Evolutionary conservation across 345 rosid species (phyloP).

Genomic region (Citrus mangshanensis): DNA sequence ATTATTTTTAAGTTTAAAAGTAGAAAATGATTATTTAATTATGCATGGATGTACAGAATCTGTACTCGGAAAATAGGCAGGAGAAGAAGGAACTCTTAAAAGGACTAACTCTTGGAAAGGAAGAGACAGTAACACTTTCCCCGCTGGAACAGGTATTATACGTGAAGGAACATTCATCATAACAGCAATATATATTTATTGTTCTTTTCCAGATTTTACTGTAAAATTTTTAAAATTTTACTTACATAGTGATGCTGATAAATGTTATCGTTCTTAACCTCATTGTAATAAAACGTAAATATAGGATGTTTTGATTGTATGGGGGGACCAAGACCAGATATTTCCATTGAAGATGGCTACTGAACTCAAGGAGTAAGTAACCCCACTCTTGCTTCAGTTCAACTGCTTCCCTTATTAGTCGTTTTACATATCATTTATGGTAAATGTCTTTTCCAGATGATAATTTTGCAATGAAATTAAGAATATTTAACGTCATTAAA

Average conservation of each 20-base stretch:
- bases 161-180: too few relatives aligned
- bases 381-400: background rate
- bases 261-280: too few relatives aligned
- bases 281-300: too few relatives aligned
- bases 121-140: constrained; percentile 38
- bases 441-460: too few relatives aligned
- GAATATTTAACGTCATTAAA: too few relatives aligned
- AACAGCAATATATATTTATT: background rate
- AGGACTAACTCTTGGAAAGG: constrained; percentile 51
- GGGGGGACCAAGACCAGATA: constrained; percentile 86
- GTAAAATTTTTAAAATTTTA: too few relatives aligned
- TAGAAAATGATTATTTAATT: too few relatives aligned
- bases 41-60: constrained; percentile 31
- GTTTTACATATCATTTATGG: background rate
- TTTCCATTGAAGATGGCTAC: constrained; percentile 79
- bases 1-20: too few relatives aligned
- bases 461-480: too few relatives aligned
- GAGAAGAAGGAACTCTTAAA: constrained; percentile 68
- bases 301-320: constrained; percentile 65
- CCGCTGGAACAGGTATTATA: constrained; percentile 57
- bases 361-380: constrained; percentile 62
- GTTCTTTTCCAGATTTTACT: background rate
- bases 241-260: too few relatives aligned
- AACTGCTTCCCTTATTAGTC: background rate
- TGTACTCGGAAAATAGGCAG: constrained; percentile 58